Conservation (phyloP, 1,139 yeast genomes). For the Lizanozyma gosingica region DNA sequence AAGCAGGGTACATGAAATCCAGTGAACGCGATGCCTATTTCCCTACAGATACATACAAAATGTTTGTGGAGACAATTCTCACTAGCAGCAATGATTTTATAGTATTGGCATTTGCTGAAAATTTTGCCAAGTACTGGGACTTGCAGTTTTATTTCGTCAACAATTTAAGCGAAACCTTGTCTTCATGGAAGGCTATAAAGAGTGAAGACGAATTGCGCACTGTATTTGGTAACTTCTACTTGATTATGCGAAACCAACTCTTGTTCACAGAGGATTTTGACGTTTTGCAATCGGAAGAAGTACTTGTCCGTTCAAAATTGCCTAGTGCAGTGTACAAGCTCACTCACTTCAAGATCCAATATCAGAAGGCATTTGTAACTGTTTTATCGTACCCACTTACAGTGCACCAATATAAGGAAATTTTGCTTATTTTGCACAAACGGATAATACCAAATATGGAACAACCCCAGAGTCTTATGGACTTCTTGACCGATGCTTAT, state of each 20-base stretch:
- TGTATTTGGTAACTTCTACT: constrained; percentile 31
- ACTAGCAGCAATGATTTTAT: constrained; percentile 39
- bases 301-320: constrained; percentile 34
- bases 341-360: constrained; percentile 51
- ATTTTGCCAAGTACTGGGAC: constrained; percentile 50
- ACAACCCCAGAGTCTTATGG: constrained; percentile 82
- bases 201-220: constrained; percentile 12
- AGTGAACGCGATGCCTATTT: constrained; percentile 46
- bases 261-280: constrained; percentile 16
- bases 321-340: constrained; percentile 49
- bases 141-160: constrained; percentile 57
- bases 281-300: constrained; percentile 17
- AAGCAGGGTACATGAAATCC: constrained; percentile 44
- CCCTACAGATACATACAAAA: constrained; percentile 48
- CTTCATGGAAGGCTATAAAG: constrained; percentile 14
- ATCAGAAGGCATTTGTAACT: constrained; percentile 61
- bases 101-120: constrained; percentile 49
- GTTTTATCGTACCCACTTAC: constrained; percentile 42
- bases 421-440: constrained; percentile 68
- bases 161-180: constrained; percentile 17
- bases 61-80: constrained; percentile 39
- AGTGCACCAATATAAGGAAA: constrained; percentile 58
- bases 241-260: constrained; percentile 26
- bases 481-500: constrained; percentile 84
- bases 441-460: constrained; percentile 74